Conservation (phyloP, 2,329 filamentous ascomycete species). For the Paracorniculantispora psalliotae region DNA sequence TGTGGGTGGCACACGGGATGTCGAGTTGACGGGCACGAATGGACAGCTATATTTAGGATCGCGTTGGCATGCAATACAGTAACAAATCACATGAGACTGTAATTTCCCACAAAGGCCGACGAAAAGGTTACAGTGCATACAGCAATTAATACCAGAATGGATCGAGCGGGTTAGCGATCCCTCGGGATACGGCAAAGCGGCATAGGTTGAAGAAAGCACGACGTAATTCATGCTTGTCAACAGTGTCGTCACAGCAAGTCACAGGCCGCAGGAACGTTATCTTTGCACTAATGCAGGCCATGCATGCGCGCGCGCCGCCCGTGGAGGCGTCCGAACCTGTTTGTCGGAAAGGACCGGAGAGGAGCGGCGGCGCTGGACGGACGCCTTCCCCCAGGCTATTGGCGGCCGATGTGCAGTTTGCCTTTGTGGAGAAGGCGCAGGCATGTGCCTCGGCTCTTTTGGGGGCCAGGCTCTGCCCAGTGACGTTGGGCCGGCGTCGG, state of each 20-base stretch:
- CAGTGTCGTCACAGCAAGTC: neutral
- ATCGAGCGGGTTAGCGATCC: neutral
- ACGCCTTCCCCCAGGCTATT: neutral
- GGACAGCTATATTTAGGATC: neutral
- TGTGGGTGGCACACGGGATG: neutral
- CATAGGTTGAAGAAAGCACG: neutral
- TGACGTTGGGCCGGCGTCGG: slow-evolving; percentile 6
- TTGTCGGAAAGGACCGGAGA: slow-evolving; percentile 12
- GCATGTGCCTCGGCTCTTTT: slow-evolving; percentile 14
- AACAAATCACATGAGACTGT: neutral
- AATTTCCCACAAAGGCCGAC: neutral
- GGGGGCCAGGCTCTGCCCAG: too few relatives aligned
- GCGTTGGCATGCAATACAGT: slow-evolving; percentile 2
- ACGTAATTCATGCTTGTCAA: slow-evolving; percentile 7
- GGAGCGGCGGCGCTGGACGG: neutral
- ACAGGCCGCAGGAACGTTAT: neutral
- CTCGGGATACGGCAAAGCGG: neutral
- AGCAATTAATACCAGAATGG: neutral
- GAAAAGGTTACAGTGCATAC: neutral
- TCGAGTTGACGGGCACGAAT: neutral
- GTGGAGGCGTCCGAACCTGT: neutral
- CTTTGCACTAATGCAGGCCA: neutral
- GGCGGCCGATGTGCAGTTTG: neutral
- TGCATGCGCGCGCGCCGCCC: neutral
- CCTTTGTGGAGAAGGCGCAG: neutral